Base-by-base conservation (phyloP, 139 green algal species). In the Tetradesmus lagerheimii region DNA sequence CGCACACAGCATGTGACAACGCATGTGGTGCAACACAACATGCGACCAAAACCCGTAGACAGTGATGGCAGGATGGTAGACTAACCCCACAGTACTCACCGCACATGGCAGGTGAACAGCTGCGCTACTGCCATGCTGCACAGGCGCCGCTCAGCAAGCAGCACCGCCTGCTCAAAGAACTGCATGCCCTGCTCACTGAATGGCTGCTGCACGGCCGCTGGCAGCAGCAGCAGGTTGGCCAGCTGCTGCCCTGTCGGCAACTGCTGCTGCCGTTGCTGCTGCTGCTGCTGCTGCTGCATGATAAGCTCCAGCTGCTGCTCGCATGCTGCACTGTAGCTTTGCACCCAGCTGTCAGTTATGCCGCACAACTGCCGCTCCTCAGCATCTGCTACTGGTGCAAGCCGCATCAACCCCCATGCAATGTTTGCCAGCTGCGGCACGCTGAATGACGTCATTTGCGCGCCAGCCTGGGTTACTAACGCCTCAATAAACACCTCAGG, bases 251-350 rank as follows among this genome's bases (percentile, higher is more conserved):
- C 41, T 12, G 64, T 64, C 4, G 62, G 83, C 64, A 43, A 16
- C 76, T 16, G 76, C 23, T 18, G 35, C 34, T 29, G 35, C 75
- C 4, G 8, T 25, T 47, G 83, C 37, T 80, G 62, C 83, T 88
- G 81, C 50, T 87, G 50, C 75, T 80, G 34, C 75, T 80, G 75
- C 75, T 45, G 67, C n/a, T 47, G 18, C 34, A 78, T 20, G 12
- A 87, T 35, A 34, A 77, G 81, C 81, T 77, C 47, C 53, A 87
- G 81, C 53, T 87, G 81, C 81, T 80, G 83, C 83, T 80, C 62
- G 75, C 38, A 39, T 31, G 83, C 83, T 23, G 64, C 37, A 15
- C 41, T 12, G 38, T 81, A 88, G 29, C n/a, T 39, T 39, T 80
- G 27, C 27, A 88, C 4, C 83, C 83, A 88, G 27, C 6, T 23